Evolutionary conservation across 306 rosid genomes (phyloP).

Genomic region (Sindora glabra): DNA sequence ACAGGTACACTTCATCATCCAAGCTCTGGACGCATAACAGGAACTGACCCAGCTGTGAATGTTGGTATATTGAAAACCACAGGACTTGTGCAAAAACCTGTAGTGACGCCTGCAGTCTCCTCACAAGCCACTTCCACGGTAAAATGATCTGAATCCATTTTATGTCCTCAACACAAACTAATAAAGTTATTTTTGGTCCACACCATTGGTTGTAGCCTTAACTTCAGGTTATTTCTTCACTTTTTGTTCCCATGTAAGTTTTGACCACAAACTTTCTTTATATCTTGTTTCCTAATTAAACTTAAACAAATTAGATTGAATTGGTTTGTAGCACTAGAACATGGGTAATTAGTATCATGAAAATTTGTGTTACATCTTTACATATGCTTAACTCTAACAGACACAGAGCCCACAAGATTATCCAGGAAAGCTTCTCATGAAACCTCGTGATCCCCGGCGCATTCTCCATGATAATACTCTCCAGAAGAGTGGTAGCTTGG

Average conservation of each 20-base stretch:
- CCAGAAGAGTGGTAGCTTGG: constrained; percentile 54
- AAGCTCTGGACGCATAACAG: constrained; percentile 27
- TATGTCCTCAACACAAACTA: neutral
- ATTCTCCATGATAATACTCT: constrained; percentile 54
- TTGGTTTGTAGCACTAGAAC: neutral
- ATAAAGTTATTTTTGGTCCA: constrained; percentile 3
- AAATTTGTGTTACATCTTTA: neutral
- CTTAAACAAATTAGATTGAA: neutral
- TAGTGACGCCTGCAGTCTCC: constrained; percentile 36
- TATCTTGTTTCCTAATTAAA: neutral
- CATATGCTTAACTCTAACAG: constrained; percentile 11
- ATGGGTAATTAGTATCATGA: neutral
- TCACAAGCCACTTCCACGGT: constrained; percentile 49
- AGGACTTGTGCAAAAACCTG: constrained; percentile 44
- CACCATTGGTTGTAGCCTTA: neutral
- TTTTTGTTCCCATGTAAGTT: constrained; percentile 1
- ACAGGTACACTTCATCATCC: constrained; percentile 9
- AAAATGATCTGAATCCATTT: constrained; percentile 22
- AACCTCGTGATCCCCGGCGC: constrained; percentile 98
- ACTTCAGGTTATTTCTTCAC: neutral
- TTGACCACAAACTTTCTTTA: neutral
- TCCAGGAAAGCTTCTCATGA: constrained; percentile 76
- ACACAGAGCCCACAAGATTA: constrained; percentile 46
- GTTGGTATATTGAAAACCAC: constrained; percentile 35
- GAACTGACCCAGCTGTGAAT: constrained; percentile 37